Evolutionary conservation across 148 eudicot genomes (phyloP).

Genomic region (Camellia lanceoleosa): DNA sequence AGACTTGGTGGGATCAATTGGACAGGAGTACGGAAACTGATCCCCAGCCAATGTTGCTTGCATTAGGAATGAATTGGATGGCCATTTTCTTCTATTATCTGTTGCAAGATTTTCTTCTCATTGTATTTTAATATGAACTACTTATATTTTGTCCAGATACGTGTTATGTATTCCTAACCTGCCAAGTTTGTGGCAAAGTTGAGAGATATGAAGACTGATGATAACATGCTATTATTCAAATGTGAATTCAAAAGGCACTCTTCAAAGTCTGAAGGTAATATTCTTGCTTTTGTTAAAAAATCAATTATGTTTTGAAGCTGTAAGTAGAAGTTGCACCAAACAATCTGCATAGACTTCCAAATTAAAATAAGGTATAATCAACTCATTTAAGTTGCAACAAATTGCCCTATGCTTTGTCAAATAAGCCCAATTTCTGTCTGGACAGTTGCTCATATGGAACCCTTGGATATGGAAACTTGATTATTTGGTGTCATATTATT

Average conservation of each 20-base stretch:
- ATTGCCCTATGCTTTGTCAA: neutral
- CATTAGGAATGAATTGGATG: neutral
- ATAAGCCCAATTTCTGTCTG: neutral
- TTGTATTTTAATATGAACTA: conserved; percentile 2
- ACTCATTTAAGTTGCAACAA: too few relatives aligned
- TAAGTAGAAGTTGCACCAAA: too few relatives aligned
- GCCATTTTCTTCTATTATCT: neutral
- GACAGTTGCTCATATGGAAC: neutral
- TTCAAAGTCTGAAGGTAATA: conserved; percentile 75
- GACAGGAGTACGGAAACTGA: neutral
- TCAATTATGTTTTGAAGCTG: neutral
- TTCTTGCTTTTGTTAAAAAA: neutral
- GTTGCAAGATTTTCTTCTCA: neutral
- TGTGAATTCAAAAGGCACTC: conserved; percentile 79
- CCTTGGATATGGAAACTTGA: conserved; percentile 3
- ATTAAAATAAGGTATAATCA: too few relatives aligned
- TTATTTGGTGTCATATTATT: neutral
- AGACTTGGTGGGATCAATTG: neutral
- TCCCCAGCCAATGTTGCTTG: neutral
- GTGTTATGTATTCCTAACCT: conserved; percentile 85
- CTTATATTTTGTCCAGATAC: conserved; percentile 49
- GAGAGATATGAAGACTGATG: conserved; percentile 73
- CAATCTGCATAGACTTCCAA: too few relatives aligned
- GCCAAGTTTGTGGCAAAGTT: conserved; percentile 86
- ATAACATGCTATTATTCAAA: conserved; percentile 67